Percentiles rank a stretch among this genome's conserved stretches.
Evolutionary conservation across 2,329 filamentous ascomycete species (phyloP).

Genomic region (Aureobasidium sp.): DNA sequence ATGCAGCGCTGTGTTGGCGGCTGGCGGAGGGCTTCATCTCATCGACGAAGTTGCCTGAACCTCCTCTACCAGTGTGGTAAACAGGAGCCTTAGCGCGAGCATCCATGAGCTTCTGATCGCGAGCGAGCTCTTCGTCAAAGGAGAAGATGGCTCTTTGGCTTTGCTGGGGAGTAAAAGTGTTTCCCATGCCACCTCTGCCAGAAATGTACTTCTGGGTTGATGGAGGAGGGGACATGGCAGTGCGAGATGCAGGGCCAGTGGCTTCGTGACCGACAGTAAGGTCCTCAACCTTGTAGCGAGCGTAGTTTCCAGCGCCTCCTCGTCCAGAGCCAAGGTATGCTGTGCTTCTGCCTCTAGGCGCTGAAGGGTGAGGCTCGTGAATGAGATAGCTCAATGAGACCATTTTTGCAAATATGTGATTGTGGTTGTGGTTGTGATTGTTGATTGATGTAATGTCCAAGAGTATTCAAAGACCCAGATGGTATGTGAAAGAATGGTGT

Average conservation of each 20-base stretch:
- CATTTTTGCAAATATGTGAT: conserved; percentile 14
- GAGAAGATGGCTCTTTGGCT: conserved; percentile 55
- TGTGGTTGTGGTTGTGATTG: conserved; percentile 16
- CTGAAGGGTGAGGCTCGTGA: conserved; percentile 55
- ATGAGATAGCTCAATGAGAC: conserved; percentile 43
- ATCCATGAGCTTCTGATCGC: conserved; percentile 47
- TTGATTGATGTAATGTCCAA: neutral
- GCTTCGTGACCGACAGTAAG: conserved; percentile 42
- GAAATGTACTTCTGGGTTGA: conserved; percentile 46
- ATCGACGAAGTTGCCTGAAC: conserved; percentile 48
- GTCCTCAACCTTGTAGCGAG: conserved; percentile 48
- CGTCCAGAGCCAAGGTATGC: conserved; percentile 47
- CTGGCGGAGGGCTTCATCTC: conserved; percentile 29
- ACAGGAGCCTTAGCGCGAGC: conserved; percentile 47
- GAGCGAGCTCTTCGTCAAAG: conserved; percentile 61
- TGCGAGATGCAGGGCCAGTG: conserved; percentile 42
- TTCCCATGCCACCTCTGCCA: conserved; percentile 54
- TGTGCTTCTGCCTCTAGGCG: conserved; percentile 33
- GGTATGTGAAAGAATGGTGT: neutral
- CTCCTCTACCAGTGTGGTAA: conserved; percentile 57
- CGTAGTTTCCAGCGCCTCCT: conserved; percentile 53
- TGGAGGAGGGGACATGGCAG: conserved; percentile 41
- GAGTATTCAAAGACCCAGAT: neutral
- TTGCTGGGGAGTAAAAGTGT: conserved; percentile 45
- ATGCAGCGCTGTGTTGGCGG: conserved; percentile 8